A percentile compares a stretch with the other conserved stretches of the same genome.
Evolutionary conservation across 2,329 filamentous ascomycete genomes (phyloP).

Genomic region (Dothistroma septosporum): DNA sequence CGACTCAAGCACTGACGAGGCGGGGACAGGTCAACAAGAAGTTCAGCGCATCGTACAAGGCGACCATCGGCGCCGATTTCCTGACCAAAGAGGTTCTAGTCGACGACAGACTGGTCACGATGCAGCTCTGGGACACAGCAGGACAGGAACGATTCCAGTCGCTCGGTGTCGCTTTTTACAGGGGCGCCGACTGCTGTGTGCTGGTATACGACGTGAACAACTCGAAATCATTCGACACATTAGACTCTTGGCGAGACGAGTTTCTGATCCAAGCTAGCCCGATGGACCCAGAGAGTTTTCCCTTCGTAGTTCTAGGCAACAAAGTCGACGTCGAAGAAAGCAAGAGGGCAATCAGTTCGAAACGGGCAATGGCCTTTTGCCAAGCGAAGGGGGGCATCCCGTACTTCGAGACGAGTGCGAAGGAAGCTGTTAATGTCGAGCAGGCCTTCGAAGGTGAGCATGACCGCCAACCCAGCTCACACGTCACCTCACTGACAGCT

Average conservation of each 20-base stretch:
- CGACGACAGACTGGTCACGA: slow-evolving; percentile 94
- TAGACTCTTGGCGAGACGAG: slow-evolving; percentile 98
- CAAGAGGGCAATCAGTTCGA: slow-evolving; percentile 92
- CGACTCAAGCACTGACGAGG: not conserved
- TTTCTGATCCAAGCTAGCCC: slow-evolving; percentile 97
- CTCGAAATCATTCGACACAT: slow-evolving; percentile 95
- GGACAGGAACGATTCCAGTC: slow-evolving; percentile 98
- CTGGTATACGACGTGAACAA: slow-evolving; percentile 99
- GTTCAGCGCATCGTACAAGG: slow-evolving; percentile 99
- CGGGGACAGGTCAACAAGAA: slow-evolving; percentile 91
- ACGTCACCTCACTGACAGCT: slow-evolving; percentile 10
- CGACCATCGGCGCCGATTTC: slow-evolving; percentile 97
- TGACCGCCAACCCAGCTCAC: not conserved
- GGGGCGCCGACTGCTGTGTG: slow-evolving; percentile 95
- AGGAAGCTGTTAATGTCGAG: slow-evolving; percentile 97
- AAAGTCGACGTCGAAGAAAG: slow-evolving; percentile 99
- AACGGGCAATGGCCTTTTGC: slow-evolving; percentile 95
- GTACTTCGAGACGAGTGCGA: slow-evolving; percentile 98
- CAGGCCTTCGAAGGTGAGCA: slow-evolving; percentile 64
- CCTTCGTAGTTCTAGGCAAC: slow-evolving; percentile 96
- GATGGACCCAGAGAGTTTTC: slow-evolving; percentile 93
- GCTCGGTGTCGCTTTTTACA: slow-evolving; percentile 93
- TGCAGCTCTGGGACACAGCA: slow-evolving; percentile 99
- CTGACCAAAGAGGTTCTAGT: slow-evolving; percentile 96
- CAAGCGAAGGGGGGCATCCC: slow-evolving; percentile 96